A percentile compares a stretch with the other conserved stretches of the same genome.
These are phyloP conservation scores for Actinomortierella wolfii DNA, from an alignment of 371 early-diverging fungal species.

Conservation along the genomic window DNA sequence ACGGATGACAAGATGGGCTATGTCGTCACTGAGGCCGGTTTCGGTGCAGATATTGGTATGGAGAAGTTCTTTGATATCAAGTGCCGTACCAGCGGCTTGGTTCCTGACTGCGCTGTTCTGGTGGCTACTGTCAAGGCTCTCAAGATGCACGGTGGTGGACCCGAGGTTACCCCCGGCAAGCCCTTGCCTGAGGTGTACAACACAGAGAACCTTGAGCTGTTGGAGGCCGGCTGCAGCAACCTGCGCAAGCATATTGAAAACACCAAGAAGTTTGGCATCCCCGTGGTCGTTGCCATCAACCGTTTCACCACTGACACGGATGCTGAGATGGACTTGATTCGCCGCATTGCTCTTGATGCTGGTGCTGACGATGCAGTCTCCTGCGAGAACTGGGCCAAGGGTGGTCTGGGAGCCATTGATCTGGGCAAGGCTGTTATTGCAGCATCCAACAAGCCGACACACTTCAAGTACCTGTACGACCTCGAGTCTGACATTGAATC, in stretches of 20 bases:
- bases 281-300: conserved; percentile 95
- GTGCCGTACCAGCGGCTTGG: conserved; percentile 87
- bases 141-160: conserved; percentile 98
- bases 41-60: conserved; percentile 99
- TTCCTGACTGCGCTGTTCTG: conserved; percentile 92
- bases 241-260: conserved; percentile 90
- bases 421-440: conserved; percentile 85
- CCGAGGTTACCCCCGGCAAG: conserved; percentile 92
- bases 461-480: conserved; percentile 90
- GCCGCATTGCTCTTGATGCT: conserved; percentile 71
- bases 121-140: conserved; percentile 95
- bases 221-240: conserved; percentile 86
- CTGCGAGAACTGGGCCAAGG: conserved; percentile 92
- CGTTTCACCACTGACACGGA: conserved; percentile 87
- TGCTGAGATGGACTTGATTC: conserved; percentile 86
- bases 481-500: conserved; percentile 72
- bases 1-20: conserved; percentile 76
- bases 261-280: conserved; percentile 86
- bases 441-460: conserved; percentile 64
- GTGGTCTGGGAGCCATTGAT: conserved; percentile 89
- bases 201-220: conserved; percentile 82
- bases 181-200: conserved; percentile 89
- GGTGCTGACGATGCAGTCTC: conserved; percentile 89
- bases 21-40: conserved; percentile 97
- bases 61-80: conserved; percentile 99